These are phyloP conservation scores for Aspergillus sojae DNA, from an alignment of 2,329 filamentous ascomycete species.

Conservation along the genomic window DNA sequence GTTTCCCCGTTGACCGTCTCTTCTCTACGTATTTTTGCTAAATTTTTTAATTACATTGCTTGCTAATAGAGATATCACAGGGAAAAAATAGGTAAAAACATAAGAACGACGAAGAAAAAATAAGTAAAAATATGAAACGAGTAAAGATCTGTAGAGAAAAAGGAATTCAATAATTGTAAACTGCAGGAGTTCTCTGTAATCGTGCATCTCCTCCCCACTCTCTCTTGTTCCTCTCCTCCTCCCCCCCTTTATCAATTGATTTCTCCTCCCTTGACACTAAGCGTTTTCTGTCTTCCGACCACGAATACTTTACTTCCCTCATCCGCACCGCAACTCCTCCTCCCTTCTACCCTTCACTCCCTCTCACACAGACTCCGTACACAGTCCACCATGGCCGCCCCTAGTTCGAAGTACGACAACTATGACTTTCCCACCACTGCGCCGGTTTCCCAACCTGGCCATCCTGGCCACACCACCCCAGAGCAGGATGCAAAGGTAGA, in stretches of 20 bases:
- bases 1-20: neutral
- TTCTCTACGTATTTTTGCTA: constrained; percentile 4
- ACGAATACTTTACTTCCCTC: constrained; percentile 7
- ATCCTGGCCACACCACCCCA: constrained; percentile 83
- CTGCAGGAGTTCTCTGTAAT: neutral
- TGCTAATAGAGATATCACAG: neutral
- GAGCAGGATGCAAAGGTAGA: constrained; percentile 87
- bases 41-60: neutral
- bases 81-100: neutral
- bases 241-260: constrained; percentile 24
- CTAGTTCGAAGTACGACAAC: constrained; percentile 91
- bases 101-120: neutral
- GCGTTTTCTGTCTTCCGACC: constrained; percentile 8
- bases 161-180: neutral
- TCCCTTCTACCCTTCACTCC: constrained; percentile 11
- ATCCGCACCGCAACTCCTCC: constrained; percentile 8
- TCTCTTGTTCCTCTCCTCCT: constrained; percentile 2
- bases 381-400: constrained; percentile 36
- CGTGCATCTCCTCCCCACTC: constrained; percentile 17
- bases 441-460: constrained; percentile 70
- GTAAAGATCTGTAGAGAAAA: neutral
- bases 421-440: constrained; percentile 89
- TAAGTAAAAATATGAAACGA: neutral
- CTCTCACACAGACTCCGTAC: constrained; percentile 9
- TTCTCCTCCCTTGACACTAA: constrained; percentile 12